These are phyloP conservation scores for Podila clonocystis DNA, from an alignment of 192 early-diverging fungal genomes.

Conservation along the genomic window DNA sequence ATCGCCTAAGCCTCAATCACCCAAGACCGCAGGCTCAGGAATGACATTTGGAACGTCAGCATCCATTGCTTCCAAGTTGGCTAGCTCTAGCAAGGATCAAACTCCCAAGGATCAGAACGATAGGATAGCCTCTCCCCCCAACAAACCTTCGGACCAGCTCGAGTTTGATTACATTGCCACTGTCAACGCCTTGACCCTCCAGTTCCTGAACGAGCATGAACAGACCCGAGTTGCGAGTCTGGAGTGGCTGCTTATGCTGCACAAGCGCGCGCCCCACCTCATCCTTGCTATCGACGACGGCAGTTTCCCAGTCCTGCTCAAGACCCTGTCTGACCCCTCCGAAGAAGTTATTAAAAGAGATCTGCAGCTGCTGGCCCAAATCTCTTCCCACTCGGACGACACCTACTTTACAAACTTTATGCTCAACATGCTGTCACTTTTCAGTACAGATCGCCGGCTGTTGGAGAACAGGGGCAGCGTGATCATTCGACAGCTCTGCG, in stretches of 20 bases:
- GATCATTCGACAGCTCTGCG: conserved; percentile 94
- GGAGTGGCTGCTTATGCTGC: conserved; percentile 98
- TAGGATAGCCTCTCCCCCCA: conserved; percentile 2
- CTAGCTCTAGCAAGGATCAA: conserved; percentile 10
- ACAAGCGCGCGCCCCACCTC: conserved; percentile 89
- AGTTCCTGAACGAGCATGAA: conserved; percentile 90
- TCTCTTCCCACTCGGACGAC: conserved; percentile 85
- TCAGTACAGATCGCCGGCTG: conserved; percentile 87
- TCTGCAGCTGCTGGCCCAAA: conserved; percentile 94
- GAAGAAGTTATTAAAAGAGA: conserved; percentile 96
- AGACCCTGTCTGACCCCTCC: conserved; percentile 90
- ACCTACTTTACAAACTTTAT: conserved; percentile 92
- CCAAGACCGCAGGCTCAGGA: conserved; percentile 46
- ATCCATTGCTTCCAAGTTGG: conserved; percentile 44
- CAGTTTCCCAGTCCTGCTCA: conserved; percentile 88
- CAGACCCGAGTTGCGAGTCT: conserved; percentile 91
- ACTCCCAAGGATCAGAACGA: conserved; percentile 1
- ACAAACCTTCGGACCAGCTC: conserved; percentile 12
- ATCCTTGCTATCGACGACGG: conserved; percentile 91
- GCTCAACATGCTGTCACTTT: conserved; percentile 87
- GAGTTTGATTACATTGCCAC: conserved; percentile 87
- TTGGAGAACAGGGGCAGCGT: conserved; percentile 91
- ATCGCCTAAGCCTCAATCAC: conserved; percentile 32
- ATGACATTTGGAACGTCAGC: conserved; percentile 42
- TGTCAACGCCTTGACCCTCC: conserved; percentile 79